Conservation (phyloP, 164 flowering plant genomes). For the Vitis rotundifolia region DNA sequence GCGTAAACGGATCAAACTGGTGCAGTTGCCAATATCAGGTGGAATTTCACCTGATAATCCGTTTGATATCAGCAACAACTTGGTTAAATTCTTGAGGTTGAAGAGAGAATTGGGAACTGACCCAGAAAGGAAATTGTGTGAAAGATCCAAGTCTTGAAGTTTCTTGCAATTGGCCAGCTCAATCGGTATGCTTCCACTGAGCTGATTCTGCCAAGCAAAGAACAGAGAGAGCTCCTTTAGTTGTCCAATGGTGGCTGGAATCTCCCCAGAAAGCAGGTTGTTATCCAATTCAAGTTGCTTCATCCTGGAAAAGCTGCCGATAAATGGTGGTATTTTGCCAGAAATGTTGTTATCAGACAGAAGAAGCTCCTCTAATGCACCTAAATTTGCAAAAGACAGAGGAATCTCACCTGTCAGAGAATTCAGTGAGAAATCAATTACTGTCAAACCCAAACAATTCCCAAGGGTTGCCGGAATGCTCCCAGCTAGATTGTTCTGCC, state of each 20-base stretch:
- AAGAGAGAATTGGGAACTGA: conserved; percentile 45
- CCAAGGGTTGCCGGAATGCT: conserved; percentile 44
- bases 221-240: conserved; percentile 49
- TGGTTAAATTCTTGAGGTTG: conserved; percentile 45
- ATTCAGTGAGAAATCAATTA: conserved; percentile 58
- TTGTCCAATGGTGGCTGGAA: conserved; percentile 49
- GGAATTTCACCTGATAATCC: conserved; percentile 53
- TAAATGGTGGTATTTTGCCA: conserved; percentile 42
- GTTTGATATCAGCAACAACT: conserved; percentile 55
- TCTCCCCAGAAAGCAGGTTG: conserved; percentile 47
- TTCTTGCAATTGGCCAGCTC: conserved; percentile 47
- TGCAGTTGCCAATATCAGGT: conserved; percentile 50
- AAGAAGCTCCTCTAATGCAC: conserved; percentile 44
- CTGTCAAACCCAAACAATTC: conserved; percentile 35
- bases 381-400: conserved; percentile 28
- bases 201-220: conserved; percentile 69
- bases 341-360: conserved; percentile 46
- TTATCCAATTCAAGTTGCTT: conserved; percentile 60
- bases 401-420: conserved; percentile 48
- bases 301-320: conserved; percentile 42
- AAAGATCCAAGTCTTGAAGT: conserved; percentile 56
- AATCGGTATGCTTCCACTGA: conserved; percentile 48
- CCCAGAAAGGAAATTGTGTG: conserved; percentile 58
- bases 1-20: conserved; percentile 45
- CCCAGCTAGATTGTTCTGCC: conserved; percentile 57